These are phyloP conservation scores for Arachis monticola DNA, from an alignment of 331 rosid species.

Conservation along the genomic window DNA sequence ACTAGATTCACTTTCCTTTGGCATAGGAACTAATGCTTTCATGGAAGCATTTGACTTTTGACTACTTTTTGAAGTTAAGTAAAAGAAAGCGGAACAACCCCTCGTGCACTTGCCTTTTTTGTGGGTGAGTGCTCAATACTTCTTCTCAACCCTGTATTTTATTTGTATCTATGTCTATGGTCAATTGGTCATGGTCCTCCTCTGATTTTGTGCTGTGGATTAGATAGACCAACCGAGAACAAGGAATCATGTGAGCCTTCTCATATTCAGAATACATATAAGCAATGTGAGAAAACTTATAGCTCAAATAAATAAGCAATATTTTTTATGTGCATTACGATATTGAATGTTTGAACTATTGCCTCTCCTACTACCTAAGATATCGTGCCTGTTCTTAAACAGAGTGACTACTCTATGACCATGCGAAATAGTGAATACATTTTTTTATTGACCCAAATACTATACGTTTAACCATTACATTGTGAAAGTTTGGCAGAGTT, in stretches of 20 bases:
- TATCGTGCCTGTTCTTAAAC: background rate
- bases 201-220: background rate
- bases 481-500: background rate
- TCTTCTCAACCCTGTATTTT: background rate
- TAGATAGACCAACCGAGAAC: constrained; percentile 1
- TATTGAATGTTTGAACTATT: background rate
- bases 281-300: too few relatives aligned
- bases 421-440: too few relatives aligned
- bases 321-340: too few relatives aligned
- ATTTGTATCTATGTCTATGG: background rate
- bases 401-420: background rate
- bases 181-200: background rate
- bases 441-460: background rate
- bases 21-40: background rate
- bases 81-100: constrained; percentile 13
- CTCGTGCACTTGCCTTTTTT: constrained; percentile 40
- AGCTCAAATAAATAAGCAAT: background rate
- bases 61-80: constrained; percentile 40
- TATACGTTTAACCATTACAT: too few relatives aligned
- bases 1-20: background rate
- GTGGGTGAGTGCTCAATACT: background rate
- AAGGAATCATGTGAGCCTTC: background rate
- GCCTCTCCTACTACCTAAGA: background rate
- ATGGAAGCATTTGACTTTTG: constrained; percentile 44
- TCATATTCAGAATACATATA: too few relatives aligned